These are phyloP conservation scores for Polytrichum commune DNA, from an alignment of 225 moss, liverwort and hornwort species.

Conservation along the genomic window DNA sequence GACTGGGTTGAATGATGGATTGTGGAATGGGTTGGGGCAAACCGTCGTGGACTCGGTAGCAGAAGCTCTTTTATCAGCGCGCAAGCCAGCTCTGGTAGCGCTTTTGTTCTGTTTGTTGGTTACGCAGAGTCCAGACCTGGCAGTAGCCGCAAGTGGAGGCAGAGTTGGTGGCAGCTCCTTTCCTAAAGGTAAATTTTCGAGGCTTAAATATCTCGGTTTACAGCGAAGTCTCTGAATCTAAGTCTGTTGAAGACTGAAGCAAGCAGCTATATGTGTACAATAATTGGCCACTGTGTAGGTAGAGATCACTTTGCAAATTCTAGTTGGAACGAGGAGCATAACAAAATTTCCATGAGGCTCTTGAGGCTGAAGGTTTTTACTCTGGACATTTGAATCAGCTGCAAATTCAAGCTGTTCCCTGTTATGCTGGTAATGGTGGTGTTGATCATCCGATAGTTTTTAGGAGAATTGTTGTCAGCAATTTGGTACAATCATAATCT, in stretches of 20 bases:
- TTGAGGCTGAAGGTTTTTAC: too few species aligned
- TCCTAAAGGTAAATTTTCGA: slow-evolving; percentile 23
- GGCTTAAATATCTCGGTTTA: not conserved
- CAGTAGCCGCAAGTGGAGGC: slow-evolving; percentile 47
- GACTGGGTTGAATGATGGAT: slow-evolving; percentile 13
- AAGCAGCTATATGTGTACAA: not conserved
- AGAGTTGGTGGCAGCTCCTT: slow-evolving; percentile 54
- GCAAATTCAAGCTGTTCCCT: not conserved
- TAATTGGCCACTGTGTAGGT: not conserved
- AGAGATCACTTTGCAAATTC: not conserved
- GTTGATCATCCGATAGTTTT: too few species aligned
- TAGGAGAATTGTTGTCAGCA: too few species aligned
- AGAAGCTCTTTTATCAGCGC: slow-evolving; percentile 22
- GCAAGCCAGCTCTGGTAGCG: slow-evolving; percentile 50
- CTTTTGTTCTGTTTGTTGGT: slow-evolving; percentile 43
- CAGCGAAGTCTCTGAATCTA: not conserved
- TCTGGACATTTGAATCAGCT: not conserved
- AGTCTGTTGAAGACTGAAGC: not conserved
- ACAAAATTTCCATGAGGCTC: not conserved
- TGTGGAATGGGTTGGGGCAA: slow-evolving; percentile 21
- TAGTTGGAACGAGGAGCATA: not conserved
- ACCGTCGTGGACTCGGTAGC: slow-evolving; percentile 10
- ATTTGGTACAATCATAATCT: too few species aligned
- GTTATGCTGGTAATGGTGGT: not conserved
- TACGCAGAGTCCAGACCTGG: slow-evolving; percentile 39